Evolutionary conservation across 345 rosid species (phyloP).

Genomic region (Brassica juncea): DNA sequence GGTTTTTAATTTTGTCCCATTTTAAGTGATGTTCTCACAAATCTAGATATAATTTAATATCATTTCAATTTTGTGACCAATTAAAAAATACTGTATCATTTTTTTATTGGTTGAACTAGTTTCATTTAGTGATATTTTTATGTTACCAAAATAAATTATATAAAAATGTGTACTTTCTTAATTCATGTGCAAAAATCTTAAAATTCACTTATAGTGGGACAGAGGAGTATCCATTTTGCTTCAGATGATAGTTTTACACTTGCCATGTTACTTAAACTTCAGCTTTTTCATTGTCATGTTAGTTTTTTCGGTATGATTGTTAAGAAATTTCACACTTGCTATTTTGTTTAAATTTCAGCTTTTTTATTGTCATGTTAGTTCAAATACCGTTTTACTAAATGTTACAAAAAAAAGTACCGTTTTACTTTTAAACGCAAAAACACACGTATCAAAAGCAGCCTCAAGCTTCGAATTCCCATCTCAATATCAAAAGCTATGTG

Average conservation of each 20-base stretch:
- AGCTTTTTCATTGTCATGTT: not conserved
- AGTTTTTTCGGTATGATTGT: not conserved
- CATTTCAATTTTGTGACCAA: too few relatives aligned
- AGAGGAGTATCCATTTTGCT: not conserved
- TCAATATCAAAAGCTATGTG: not conserved
- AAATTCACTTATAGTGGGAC: too few relatives aligned
- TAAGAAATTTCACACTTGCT: not conserved
- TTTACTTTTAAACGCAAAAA: not conserved
- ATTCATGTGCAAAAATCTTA: too few relatives aligned
- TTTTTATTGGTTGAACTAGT: too few relatives aligned
- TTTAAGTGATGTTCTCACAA: too few relatives aligned
- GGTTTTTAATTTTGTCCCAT: too few relatives aligned
- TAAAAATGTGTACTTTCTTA: too few relatives aligned
- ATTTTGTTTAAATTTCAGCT: not conserved
- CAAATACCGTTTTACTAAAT: not conserved
- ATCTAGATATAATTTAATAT: too few relatives aligned
- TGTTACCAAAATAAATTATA: too few relatives aligned
- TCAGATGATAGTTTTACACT: not conserved
- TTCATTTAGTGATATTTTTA: too few relatives aligned
- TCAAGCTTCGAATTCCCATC: conserved; percentile 4
- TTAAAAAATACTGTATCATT: too few relatives aligned
- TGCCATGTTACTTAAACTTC: not conserved
- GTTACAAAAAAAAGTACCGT: not conserved
- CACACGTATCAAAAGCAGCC: not conserved
- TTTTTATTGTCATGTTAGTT: not conserved